Base-by-base conservation (phyloP, 805 yeast species). In the Spencermartinsiella europaea region DNA sequence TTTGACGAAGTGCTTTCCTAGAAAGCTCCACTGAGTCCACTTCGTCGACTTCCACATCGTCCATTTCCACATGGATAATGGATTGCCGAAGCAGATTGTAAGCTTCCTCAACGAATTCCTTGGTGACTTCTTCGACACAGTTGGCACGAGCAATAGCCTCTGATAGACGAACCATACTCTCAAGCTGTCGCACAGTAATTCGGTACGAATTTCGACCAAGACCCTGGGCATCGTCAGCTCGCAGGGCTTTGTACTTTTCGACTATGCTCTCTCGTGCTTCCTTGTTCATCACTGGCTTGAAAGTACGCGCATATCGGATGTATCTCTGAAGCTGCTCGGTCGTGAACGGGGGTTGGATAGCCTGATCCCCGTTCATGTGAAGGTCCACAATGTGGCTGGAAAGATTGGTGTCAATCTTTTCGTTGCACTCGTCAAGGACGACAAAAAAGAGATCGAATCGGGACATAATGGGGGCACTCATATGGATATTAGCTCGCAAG, bases 401-500 rank as follows among this genome's bases (percentile, higher is more conserved):
- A 51, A 93, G 72, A 56, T 85, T 86, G 0, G 95, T 83, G 64
- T 93, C 99, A 37, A 89, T 77, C 55, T 81, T 77, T 60, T 87
- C 96, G 61, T 91, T 91, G 64, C 96, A 85, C 60, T 93, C 98
- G 67, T 91, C 99, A 53, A 93, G 72, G 44, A 93, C 83, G 21
- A 93, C 97, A 61, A 93, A 93, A 64, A 93, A 93, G 54, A 93
- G 69, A 68, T 93, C 99, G 65, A 93, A 93, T 68, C 99, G 81
- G 25, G 98, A 91, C 96, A 93, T 93, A 63, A 93, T 93, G 1
- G 99, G 99, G 0, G 97, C 98, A 14, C 96, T 86, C 96, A 93
- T 88, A 60, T 84, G 82, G 61, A 93, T 74, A 62, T 93, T 93
- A 41, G 95, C 81, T 52, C 95, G 74, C 49, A 93, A 73, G 1